Conservation (phyloP, 2,329 filamentous ascomycete genomes). For the Aureobasidium lini region DNA sequence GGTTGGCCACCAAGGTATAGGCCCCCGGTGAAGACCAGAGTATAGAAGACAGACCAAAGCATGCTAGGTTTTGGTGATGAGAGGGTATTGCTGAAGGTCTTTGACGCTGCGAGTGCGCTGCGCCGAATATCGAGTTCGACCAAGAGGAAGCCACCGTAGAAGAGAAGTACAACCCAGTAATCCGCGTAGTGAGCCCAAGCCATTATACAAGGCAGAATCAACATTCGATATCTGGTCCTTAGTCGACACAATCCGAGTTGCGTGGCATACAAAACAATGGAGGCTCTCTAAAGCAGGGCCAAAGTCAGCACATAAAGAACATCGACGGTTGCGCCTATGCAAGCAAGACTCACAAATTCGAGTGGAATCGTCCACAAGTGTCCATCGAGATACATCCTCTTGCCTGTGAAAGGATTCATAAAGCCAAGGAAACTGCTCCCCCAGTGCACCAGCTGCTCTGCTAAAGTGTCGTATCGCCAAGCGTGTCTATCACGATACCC, state of each 20-base stretch:
- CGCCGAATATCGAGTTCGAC: conserved; percentile 45
- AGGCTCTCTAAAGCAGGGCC: conserved; percentile 32
- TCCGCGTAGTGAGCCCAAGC: conserved; percentile 41
- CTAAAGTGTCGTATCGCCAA: conserved; percentile 3
- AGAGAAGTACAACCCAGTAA: conserved; percentile 50
- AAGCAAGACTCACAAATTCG: background rate
- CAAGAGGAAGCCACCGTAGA: conserved; percentile 47
- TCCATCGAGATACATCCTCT: conserved; percentile 28
- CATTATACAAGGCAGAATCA: conserved; percentile 36
- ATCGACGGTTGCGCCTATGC: too few relatives aligned
- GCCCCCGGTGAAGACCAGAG: background rate
- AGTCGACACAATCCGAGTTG: conserved; percentile 34
- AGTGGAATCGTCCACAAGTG: conserved; percentile 52
- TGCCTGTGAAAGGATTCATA: background rate
- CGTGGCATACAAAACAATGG: conserved; percentile 49
- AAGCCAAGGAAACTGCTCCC: conserved; percentile 29
- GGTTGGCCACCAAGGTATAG: conserved; percentile 1
- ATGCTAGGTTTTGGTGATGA: background rate
- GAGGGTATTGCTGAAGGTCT: conserved; percentile 46
- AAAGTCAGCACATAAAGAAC: background rate
- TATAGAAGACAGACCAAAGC: background rate
- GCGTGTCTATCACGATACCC: conserved; percentile 15
- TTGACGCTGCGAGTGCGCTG: conserved; percentile 24
- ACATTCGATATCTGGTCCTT: conserved; percentile 27
- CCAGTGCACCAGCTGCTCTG: conserved; percentile 22